Evolutionary conservation across 2,329 filamentous ascomycete species (phyloP).

Genomic region (Penicillium expansum): DNA sequence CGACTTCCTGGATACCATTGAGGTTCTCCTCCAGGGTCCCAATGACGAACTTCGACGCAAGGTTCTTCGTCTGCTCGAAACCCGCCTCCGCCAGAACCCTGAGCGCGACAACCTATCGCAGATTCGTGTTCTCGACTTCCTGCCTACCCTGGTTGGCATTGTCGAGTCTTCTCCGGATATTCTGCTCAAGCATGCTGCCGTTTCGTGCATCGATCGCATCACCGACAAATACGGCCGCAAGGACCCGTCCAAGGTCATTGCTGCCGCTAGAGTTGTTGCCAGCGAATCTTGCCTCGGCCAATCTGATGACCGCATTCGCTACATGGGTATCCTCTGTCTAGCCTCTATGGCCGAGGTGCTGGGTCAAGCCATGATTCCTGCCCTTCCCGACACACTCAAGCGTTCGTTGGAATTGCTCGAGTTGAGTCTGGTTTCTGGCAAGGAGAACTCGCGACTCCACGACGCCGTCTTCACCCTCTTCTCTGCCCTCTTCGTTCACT

Average conservation of each 20-base stretch:
- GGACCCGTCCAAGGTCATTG: constrained; percentile 71
- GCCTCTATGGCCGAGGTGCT: constrained; percentile 87
- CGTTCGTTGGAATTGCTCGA: constrained; percentile 70
- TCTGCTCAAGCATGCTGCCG: constrained; percentile 76
- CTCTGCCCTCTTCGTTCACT: constrained; percentile 72
- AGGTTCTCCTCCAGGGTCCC: constrained; percentile 72
- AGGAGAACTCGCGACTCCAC: constrained; percentile 64
- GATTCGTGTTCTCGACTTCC: constrained; percentile 69
- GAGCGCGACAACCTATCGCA: constrained; percentile 67
- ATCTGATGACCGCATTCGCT: constrained; percentile 66
- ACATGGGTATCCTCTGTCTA: constrained; percentile 84
- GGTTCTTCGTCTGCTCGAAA: constrained; percentile 75
- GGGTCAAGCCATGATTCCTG: constrained; percentile 77
- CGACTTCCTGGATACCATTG: constrained; percentile 86
- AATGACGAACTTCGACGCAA: constrained; percentile 74
- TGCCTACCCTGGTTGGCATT: constrained; percentile 74
- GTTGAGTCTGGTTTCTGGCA: constrained; percentile 55
- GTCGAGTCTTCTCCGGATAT: constrained; percentile 70
- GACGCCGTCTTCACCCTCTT: constrained; percentile 80
- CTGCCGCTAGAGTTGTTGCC: constrained; percentile 73
- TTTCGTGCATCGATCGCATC: constrained; percentile 89
- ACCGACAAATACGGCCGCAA: constrained; percentile 94
- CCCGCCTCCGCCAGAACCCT: constrained; percentile 71
- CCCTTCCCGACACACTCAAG: constrained; percentile 73
- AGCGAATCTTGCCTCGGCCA: constrained; percentile 74